Base-by-base conservation (phyloP, 805 yeast species). In the Starmerella geochares region DNA sequence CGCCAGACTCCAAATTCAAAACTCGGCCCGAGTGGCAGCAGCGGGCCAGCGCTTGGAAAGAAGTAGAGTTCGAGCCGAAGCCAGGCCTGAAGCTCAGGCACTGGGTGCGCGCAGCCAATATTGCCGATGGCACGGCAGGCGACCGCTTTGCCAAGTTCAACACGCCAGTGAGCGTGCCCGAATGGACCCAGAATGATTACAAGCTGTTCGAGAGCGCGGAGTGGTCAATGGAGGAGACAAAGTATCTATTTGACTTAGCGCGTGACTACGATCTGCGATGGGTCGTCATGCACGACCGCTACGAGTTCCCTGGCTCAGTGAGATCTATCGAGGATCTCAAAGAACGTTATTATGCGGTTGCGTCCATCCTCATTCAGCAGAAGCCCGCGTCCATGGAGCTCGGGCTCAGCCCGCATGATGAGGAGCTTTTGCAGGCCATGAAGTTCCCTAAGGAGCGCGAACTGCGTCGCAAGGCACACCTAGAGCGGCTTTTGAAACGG, bases 41-140 rank as follows among this genome's bases (percentile, higher is more conserved):
- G 17, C 81, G 79, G 53, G 82, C 86, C 0, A 75, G 92, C 0
- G 87, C 95, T 0, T 92, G 99, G 99, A 74, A 77, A 0, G 71
- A 78, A 65, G 74, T 75, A 17, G 67, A 71, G 4, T 92, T 90
- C 62, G 39, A 79, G 79, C 54, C 58, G 28, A 52, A 67, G 67
- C 80, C 77, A 42, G 78, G 65, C 0, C 63, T 80, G 23, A 69
- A 67, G 37, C 71, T 90, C 36, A 69, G 71, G 50, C 97, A 92
- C 66, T 92, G 98, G 97, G 88, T 80, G 2, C 79, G 84, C 53
- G 52, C 56, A 10, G 52, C 58, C 9, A 32, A 51, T 7, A 14
- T 54, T 2, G 52, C 49, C 14, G 58, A 50, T 11, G 56, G 56
- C 17, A 35, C 47, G 4, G 32, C 36, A 4, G 95, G 92, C 0